phyloP scores from a whole-genome alignment of 257 asterid genomes.

The Verbascum thapsus region DNA sequence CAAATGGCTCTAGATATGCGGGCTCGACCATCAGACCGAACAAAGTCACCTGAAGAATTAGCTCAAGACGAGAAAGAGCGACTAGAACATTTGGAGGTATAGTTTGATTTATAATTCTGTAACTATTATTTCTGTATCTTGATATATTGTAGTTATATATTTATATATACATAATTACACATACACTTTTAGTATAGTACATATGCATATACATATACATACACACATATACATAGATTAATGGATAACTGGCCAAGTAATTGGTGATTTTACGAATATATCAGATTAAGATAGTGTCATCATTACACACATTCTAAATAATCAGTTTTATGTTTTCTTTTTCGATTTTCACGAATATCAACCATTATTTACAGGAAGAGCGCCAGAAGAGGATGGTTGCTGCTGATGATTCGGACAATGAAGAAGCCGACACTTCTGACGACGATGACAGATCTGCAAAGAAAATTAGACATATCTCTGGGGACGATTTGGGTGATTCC shows the following conservation, averaged over 20 bases:
- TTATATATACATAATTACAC: too few relatives aligned
- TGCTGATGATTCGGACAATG: slow-evolving; percentile 66
- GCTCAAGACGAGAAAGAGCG: slow-evolving; percentile 98
- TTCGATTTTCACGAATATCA: too few relatives aligned
- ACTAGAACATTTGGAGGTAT: slow-evolving; percentile 84
- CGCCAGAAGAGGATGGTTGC: slow-evolving; percentile 85
- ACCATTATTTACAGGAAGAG: slow-evolving; percentile 63
- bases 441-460: slow-evolving; percentile 47
- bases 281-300: too few relatives aligned
- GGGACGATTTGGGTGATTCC: slow-evolving; percentile 94
- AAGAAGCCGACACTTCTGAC: slow-evolving; percentile 58
- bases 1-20: slow-evolving; percentile 82
- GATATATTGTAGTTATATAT: too few relatives aligned
- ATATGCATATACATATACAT: too few relatives aligned
- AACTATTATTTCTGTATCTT: background rate
- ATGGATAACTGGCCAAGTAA: too few relatives aligned
- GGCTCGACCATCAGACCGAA: slow-evolving; percentile 91
- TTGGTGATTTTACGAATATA: too few relatives aligned
- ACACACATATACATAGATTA: too few relatives aligned
- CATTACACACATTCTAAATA: too few relatives aligned
- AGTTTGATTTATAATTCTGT: background rate
- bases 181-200: too few relatives aligned
- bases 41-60: slow-evolving; percentile 88
- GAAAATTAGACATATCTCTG: slow-evolving; percentile 58
- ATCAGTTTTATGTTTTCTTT: too few relatives aligned